Base-by-base conservation (phyloP, 2,329 filamentous ascomycete genomes). In the Alternaria tenuissima region DNA sequence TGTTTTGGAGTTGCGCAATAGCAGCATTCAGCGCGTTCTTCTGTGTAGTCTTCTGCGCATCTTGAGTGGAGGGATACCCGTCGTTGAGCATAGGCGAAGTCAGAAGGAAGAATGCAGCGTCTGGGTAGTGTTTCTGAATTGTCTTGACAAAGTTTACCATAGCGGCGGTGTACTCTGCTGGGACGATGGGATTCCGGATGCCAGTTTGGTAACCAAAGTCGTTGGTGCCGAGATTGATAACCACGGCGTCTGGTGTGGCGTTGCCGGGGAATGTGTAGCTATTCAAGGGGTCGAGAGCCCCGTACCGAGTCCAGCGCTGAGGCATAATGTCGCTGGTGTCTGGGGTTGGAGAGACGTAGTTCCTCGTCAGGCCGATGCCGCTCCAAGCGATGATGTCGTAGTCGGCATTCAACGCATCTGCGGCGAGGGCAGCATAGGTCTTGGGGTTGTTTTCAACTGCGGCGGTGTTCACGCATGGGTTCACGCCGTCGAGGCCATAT, bases 191-290 rank as follows among this genome's bases (percentile, higher is more conserved):
- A 2, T 51, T 57, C 14, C 70, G 69, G 8, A 61, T 52, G 18
- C 60, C 59, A 28, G 44, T 32, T 18, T 57, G 59, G 64, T 81
- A 81, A 42, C 73, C 71, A 60, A 81, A 82, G 66, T 82, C 80
- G 58, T 82, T 82, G 43, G 80, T 82, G 32, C 80, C 80, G 0
- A 83, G 76, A 59, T 81, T 81, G 62, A 83, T 79, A 18, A 82
- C 80, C 0, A 82, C 77, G 14, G 74, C 77, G 42, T 81, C 74
- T 12, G 76, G 74, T 6, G 43, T 67, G 43, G 55, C 63, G 53
- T 73, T 28, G n/a, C 60, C 56, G 42, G 78, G 76, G 59, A 81
- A 82, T 2, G 75, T 69, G 66, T 81, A 82, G 52, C 69, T 79
- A 57, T 70, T 70, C 16, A 76, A 68, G 0, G 72, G 71, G 38